Conservation (phyloP, 768 basidiomycete genomes). For the Nidularia sp. region DNA sequence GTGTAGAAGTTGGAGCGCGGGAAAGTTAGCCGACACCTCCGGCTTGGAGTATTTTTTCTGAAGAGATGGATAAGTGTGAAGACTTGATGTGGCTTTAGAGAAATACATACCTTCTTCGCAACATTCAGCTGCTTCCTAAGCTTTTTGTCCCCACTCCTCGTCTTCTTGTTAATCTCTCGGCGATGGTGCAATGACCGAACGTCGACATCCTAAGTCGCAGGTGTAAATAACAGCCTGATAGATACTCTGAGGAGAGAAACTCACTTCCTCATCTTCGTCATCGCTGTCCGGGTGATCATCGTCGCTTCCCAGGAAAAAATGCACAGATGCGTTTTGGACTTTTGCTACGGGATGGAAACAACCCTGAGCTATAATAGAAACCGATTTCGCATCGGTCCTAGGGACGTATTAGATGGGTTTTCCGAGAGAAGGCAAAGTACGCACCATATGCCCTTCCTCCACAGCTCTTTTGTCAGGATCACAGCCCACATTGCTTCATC, state of each 20-base stretch:
- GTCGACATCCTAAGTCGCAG: conserved; percentile 48
- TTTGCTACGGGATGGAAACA: conserved; percentile 93
- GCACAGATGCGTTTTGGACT: conserved; percentile 90
- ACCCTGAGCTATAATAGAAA: conserved; percentile 86
- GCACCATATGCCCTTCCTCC: conserved; percentile 89
- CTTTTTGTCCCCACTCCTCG: conserved; percentile 77
- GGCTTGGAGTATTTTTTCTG: conserved; percentile 31
- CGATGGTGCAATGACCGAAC: conserved; percentile 78
- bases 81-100: not conserved
- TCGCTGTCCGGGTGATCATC: conserved; percentile 72
- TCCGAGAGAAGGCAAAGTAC: conserved; percentile 8
- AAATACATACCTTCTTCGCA: conserved; percentile 61
- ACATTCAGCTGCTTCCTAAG: conserved; percentile 66
- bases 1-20: conserved; percentile 86
- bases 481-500: conserved; percentile 99
- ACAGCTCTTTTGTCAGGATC: conserved; percentile 87
- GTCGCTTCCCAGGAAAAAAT: conserved; percentile 94
- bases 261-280: conserved; percentile 56
- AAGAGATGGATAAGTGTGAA: conserved; percentile 1
- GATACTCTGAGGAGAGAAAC: not conserved
- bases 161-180: conserved; percentile 92
- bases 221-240: conserved; percentile 7
- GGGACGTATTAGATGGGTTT: not conserved
- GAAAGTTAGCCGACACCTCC: conserved; percentile 63
- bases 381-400: conserved; percentile 89